A percentile compares a stretch with the other conserved stretches of the same genome.
phyloP scores from a whole-genome alignment of 148 eudicot genomes.

The Dianthus caryophyllus region DNA sequence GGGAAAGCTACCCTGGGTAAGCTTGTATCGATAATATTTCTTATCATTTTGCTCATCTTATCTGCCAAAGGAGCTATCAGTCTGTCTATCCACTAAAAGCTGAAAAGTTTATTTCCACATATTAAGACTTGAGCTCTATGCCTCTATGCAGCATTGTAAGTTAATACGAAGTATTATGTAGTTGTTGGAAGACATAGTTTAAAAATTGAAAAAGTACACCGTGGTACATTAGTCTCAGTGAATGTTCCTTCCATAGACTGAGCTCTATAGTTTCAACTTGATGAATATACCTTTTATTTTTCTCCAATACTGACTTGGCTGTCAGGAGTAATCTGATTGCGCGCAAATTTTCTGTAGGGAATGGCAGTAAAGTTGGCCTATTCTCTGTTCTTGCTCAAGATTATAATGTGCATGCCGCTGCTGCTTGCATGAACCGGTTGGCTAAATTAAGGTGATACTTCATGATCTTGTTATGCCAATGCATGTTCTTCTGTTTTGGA shows the following conservation, averaged over 20 bases:
- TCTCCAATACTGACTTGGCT: not conserved
- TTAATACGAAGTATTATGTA: not conserved
- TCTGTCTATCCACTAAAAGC: not conserved
- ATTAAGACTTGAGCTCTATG: not conserved
- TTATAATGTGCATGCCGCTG: conserved; percentile 78
- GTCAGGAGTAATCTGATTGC: not conserved
- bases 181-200: not conserved
- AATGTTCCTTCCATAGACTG: not conserved
- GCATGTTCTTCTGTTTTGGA: not conserved
- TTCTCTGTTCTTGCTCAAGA: conserved; percentile 90
- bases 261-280: not conserved
- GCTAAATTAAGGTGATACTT: conserved; percentile 71
- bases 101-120: not conserved
- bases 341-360: conserved; percentile 40
- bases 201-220: not conserved
- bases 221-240: not conserved
- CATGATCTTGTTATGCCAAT: not conserved
- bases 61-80: too few species aligned
- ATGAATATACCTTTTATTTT: not conserved
- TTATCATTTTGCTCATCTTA: not conserved
- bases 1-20: conserved; percentile 90
- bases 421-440: conserved; percentile 85
- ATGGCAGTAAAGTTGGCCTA: conserved; percentile 86
- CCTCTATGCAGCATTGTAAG: not conserved
- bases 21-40: conserved; percentile 17